phyloP scores from a whole-genome alignment of 2,329 filamentous ascomycete genomes.

The Sclerotinia nivalis region DNA sequence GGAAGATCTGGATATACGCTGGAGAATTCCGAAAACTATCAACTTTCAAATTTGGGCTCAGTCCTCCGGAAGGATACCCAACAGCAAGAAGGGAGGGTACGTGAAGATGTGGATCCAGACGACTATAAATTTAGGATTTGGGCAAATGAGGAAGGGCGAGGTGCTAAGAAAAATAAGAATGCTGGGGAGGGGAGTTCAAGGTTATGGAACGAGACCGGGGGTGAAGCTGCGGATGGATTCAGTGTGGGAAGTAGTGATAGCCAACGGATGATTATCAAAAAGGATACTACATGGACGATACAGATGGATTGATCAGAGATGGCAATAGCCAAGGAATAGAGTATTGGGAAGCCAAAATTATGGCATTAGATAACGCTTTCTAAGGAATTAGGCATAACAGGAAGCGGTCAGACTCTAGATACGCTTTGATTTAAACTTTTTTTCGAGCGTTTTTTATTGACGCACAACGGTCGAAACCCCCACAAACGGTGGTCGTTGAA shows the following conservation, averaged over 20 bases:
- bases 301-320: constrained; percentile 26
- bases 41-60: constrained; percentile 22
- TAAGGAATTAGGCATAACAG: not conserved
- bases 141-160: constrained; percentile 8
- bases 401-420: not conserved
- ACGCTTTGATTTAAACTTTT: not conserved
- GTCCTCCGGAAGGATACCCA: not conserved
- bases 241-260: constrained; percentile 30
- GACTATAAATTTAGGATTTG: constrained; percentile 26
- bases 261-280: constrained; percentile 31
- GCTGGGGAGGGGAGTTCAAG: not conserved
- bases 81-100: not conserved
- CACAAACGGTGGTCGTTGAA: not conserved
- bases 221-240: constrained; percentile 1
- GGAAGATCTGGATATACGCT: constrained; percentile 13
- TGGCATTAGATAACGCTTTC: not conserved
- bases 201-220: not conserved
- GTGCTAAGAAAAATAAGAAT: not conserved
- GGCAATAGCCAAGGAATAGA: not conserved
- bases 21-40: constrained; percentile 18
- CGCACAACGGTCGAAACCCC: not conserved
- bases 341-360: not conserved
- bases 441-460: not conserved
- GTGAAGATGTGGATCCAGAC: constrained; percentile 19
- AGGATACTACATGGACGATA: constrained; percentile 35